Base-by-base conservation (phyloP, 176 grass and related monocot genomes). In the Metroxylon sagu region DNA sequence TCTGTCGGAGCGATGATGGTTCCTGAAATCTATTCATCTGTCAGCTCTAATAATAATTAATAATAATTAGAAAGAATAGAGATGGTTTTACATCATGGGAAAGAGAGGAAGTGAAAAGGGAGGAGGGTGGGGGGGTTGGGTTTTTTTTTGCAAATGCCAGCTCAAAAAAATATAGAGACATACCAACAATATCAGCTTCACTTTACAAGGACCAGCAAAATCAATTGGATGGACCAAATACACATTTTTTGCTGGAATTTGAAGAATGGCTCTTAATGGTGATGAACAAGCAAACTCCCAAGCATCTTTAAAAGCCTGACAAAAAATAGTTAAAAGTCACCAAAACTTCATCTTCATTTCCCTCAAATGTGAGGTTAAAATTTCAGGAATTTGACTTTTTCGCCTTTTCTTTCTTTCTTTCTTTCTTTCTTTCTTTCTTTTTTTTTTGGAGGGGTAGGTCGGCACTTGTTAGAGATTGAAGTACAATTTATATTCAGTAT, bases 181-280 rank as follows among this genome's bases (percentile, higher is more conserved):
- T 84, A 90, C 90, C 85, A 81, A 48, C 53, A 95, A 26, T 59
- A 73, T 83, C 61, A 89, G 72, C 59, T 74, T 83, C 65, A 56
- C 77, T 30, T 50, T 87, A 82, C 90, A 95, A 30, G 86, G 80
- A 17, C 90, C 90, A 25, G 15, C 35, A 48, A 95, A 72, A 56
- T 63, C 64, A 52, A 79, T 35, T 10, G 82, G 83, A 60, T 64
- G 60, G 60, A 95, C 78, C 74, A 28, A 64, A 73, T 84, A 95
- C 0, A 53, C 31, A 63, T 82, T 87, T 57, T 71, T 77, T 29
- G 53, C 57, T 6, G 80, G 83, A 76, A 90, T 62, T 15, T 74
- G 35, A 30, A 95, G 62, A 12, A 72, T 72, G 62, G 83, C 58
- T 15, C 49, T 52, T 56, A 61, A 29, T 49, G 23, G 21, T 3